A percentile compares a stretch with the other conserved stretches of the same genome.
Conservation (phyloP, 441 rosid species). For the Populus hybrid region DNA sequence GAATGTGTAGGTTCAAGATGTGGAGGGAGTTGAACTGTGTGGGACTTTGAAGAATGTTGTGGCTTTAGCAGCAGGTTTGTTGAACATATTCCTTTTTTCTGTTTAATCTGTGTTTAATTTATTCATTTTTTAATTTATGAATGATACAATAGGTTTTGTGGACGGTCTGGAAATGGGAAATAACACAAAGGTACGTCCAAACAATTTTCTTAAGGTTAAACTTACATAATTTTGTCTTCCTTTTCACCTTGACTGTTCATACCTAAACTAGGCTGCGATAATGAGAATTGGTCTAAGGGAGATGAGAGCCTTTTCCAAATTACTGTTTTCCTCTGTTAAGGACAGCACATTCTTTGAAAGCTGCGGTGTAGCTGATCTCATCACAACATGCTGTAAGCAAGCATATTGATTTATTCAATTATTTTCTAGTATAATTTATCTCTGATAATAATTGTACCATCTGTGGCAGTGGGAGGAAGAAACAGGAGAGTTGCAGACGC, state of each 20-base stretch:
- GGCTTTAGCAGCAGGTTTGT: slow-evolving; percentile 82
- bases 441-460: slow-evolving; percentile 13
- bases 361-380: slow-evolving; percentile 94
- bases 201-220: slow-evolving; percentile 1
- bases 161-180: slow-evolving; percentile 98
- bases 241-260: too few species aligned
- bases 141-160: slow-evolving; percentile 58
- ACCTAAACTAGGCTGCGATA: too few species aligned
- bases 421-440: slow-evolving; percentile 6
- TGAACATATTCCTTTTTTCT: neutral
- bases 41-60: slow-evolving; percentile 97
- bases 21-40: slow-evolving; percentile 93
- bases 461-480: slow-evolving; percentile 86
- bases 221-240: slow-evolving; percentile 52
- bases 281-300: slow-evolving; percentile 40
- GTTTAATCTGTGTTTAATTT: neutral
- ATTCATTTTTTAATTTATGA: neutral
- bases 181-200: slow-evolving; percentile 58
- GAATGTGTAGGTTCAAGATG: slow-evolving; percentile 66
- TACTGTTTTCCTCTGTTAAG: slow-evolving; percentile 78
- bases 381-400: slow-evolving; percentile 90
- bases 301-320: slow-evolving; percentile 85
- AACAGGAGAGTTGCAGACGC: slow-evolving; percentile 95
- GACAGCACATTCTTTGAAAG: slow-evolving; percentile 96
- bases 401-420: slow-evolving; percentile 9